Conservation (phyloP, 2,329 filamentous ascomycete species). For the Neonectria ditissima region DNA sequence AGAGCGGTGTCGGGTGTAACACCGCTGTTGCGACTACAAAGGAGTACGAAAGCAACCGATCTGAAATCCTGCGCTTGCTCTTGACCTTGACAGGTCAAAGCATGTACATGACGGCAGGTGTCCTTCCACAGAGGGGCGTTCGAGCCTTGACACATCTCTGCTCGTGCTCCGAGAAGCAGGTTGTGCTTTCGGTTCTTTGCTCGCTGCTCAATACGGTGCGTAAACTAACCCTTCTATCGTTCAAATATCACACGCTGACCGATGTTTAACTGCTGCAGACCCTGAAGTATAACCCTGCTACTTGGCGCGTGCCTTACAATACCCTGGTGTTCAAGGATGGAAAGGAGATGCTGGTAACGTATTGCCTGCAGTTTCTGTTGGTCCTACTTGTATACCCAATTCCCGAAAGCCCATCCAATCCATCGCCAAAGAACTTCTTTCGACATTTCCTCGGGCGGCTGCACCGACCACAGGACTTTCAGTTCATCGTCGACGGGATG, state of each 20-base stretch:
- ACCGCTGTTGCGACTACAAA: constrained; percentile 88
- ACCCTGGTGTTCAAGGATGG: constrained; percentile 91
- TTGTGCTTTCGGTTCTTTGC: constrained; percentile 89
- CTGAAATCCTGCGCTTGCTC: constrained; percentile 87
- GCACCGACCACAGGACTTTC: constrained; percentile 95
- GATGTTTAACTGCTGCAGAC: constrained; percentile 65
- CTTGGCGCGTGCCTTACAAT: constrained; percentile 94
- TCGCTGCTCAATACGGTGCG: constrained; percentile 92
- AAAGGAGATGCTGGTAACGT: constrained; percentile 90
- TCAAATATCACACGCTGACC: constrained; percentile 7
- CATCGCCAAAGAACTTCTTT: constrained; percentile 88
- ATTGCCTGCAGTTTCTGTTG: constrained; percentile 91
- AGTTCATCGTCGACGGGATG: constrained; percentile 97
- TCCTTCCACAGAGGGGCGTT: constrained; percentile 85
- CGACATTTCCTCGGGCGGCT: constrained; percentile 91
- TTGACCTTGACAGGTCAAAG: constrained; percentile 89
- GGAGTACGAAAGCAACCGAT: constrained; percentile 92
- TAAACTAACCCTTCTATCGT: neutral
- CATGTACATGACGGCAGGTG: constrained; percentile 87
- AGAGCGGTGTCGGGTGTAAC: constrained; percentile 96
- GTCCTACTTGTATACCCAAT: constrained; percentile 88
- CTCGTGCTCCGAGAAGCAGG: constrained; percentile 88
- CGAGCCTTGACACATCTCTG: constrained; percentile 90
- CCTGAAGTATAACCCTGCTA: constrained; percentile 94
- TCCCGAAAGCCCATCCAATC: constrained; percentile 75